These are phyloP conservation scores for Orbilia brochopaga DNA, from an alignment of 2,329 filamentous ascomycete genomes.

Conservation along the genomic window DNA sequence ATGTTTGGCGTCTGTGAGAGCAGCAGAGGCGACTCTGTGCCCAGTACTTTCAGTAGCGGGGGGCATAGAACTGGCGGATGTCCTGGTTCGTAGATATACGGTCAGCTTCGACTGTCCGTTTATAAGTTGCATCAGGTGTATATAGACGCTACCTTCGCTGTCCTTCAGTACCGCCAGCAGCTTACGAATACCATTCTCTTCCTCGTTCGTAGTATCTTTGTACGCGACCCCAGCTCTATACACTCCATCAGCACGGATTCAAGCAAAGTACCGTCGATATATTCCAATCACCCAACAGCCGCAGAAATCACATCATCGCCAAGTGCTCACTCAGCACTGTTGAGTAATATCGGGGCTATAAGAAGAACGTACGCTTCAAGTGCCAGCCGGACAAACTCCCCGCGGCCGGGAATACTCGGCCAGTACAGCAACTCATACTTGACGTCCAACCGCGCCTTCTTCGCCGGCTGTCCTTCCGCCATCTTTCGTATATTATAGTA, in stretches of 20 bases:
- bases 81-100: constrained; percentile 53
- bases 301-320: background rate
- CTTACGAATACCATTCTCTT: constrained; percentile 58
- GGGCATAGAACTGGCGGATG: constrained; percentile 73
- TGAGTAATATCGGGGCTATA: constrained; percentile 58
- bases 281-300: background rate
- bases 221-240: constrained; percentile 30
- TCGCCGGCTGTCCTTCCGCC: constrained; percentile 9
- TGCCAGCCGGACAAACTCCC: constrained; percentile 73
- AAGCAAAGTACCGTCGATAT: background rate
- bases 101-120: background rate
- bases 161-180: constrained; percentile 15
- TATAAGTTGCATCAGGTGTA: background rate
- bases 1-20: constrained; percentile 76
- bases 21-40: constrained; percentile 59
- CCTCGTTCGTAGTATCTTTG: constrained; percentile 56
- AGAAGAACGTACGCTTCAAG: constrained; percentile 67
- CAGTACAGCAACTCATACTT: constrained; percentile 70
- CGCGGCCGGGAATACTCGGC: constrained; percentile 73
- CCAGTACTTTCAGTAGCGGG: constrained; percentile 65
- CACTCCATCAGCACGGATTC: constrained; percentile 58
- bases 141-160: background rate
- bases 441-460: constrained; percentile 29
- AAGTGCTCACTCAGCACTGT: constrained; percentile 59
- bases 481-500: constrained; percentile 6